Evolutionary conservation across 164 flowering plant species (phyloP).

Genomic region (Malania oleifera): DNA sequence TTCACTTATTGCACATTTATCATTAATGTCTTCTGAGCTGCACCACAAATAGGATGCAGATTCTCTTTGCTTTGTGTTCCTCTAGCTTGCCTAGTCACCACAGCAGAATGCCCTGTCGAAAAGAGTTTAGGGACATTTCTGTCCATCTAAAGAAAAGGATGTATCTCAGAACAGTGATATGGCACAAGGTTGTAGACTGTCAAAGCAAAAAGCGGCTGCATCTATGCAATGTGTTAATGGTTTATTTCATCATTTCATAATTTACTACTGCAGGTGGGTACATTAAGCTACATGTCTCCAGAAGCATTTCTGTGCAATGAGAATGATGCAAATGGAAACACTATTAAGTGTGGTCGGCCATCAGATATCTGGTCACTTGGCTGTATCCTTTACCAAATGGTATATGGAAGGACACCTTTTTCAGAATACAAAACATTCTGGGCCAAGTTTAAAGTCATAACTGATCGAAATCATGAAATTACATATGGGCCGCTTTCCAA

Average conservation of each 20-base stretch:
- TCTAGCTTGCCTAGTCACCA: neutral
- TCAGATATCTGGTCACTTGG: slow-evolving; percentile 99
- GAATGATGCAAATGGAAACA: slow-evolving; percentile 76
- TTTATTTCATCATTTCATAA: neutral
- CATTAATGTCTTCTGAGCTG: neutral
- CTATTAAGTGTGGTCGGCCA: slow-evolving; percentile 91
- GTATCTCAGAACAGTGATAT: neutral
- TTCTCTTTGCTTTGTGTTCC: neutral
- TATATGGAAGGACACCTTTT: slow-evolving; percentile 92
- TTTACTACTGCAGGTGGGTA: slow-evolving; percentile 70
- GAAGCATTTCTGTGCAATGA: slow-evolving; percentile 99
- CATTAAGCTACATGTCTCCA: slow-evolving; percentile 97
- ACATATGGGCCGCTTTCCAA: slow-evolving; percentile 63
- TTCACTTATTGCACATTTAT: neutral
- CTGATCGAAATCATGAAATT: slow-evolving; percentile 80
- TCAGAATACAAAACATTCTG: slow-evolving; percentile 96
- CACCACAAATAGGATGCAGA: neutral
- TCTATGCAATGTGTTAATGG: neutral
- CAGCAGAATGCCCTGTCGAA: neutral
- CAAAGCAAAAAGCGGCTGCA: too few relatives aligned
- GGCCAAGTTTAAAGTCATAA: slow-evolving; percentile 95
- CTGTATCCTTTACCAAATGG: slow-evolving; percentile 97
- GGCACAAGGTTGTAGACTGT: too few relatives aligned
- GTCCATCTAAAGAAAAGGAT: neutral
- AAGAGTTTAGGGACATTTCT: neutral